Evolutionary conservation across 177 flowering plant genomes (phyloP).

Genomic region (Viscum album): DNA sequence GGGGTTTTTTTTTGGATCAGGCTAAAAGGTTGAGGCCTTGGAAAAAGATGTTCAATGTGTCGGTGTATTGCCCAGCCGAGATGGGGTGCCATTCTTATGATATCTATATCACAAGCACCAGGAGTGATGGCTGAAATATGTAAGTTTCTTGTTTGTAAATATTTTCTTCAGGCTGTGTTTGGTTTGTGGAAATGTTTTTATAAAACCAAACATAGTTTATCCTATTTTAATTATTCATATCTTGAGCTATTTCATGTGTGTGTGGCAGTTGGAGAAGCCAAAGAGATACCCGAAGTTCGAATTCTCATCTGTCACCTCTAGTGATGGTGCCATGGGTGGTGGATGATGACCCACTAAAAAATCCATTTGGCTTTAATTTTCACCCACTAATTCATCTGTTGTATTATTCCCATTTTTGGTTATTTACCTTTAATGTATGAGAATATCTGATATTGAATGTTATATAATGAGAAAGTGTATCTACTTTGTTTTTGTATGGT

Average conservation of each 20-base stretch:
- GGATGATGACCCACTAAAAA: too few species aligned
- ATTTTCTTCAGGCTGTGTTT: too few species aligned
- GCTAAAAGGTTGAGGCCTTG: conserved; percentile 66
- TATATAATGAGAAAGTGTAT: too few species aligned
- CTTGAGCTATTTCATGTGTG: not conserved
- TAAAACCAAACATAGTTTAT: not conserved
- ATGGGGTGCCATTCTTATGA: conserved; percentile 87
- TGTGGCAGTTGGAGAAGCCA: conserved; percentile 61
- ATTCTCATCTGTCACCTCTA: conserved; percentile 64
- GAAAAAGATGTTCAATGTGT: conserved; percentile 72
- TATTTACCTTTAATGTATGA: too few species aligned
- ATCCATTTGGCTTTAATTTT: too few species aligned
- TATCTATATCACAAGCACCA: conserved; percentile 73
- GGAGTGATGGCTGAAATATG: conserved; percentile 98
- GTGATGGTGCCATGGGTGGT: conserved; percentile 77
- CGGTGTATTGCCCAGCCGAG: conserved; percentile 97
- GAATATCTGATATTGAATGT: too few species aligned
- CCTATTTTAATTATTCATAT: not conserved
- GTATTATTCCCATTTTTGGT: too few species aligned
- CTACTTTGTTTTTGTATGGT: too few species aligned
- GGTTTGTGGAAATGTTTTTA: too few species aligned
- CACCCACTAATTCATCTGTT: too few species aligned
- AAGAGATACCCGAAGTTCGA: conserved; percentile 55
- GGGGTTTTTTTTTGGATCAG: conserved; percentile 94
- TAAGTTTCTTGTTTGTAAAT: conserved; percentile 22